Percentiles rank a stretch among this genome's conserved stretches.
Conservation (phyloP, 306 rosid genomes). For the Heteromeles arbutifolia region DNA sequence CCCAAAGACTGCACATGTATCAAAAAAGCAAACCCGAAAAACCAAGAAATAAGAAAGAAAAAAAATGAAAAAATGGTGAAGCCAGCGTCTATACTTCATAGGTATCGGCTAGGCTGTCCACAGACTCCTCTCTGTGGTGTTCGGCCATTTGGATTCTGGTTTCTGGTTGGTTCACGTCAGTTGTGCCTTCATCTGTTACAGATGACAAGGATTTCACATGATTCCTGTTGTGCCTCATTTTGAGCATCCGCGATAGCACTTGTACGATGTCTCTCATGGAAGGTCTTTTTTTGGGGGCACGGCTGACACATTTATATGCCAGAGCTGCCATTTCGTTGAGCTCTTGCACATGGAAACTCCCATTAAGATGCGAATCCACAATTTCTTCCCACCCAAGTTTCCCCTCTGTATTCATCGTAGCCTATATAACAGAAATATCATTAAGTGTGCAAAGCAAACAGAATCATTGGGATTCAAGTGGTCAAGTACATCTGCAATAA, state of each 20-base stretch:
- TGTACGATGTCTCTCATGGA: constrained; percentile 91
- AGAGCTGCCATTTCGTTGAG: constrained; percentile 82
- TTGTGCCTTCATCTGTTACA: constrained; percentile 52
- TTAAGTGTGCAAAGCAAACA: constrained; percentile 8
- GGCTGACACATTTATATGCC: constrained; percentile 78
- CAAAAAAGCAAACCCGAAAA: constrained; percentile 16
- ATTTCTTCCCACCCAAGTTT: constrained; percentile 98
- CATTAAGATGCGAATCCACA: constrained; percentile 68
- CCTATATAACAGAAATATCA: constrained; percentile 40
- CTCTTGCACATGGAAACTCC: constrained; percentile 63
- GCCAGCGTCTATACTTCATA: constrained; percentile 48
- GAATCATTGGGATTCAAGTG: background rate
- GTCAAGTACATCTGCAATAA: background rate
- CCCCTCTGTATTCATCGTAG: constrained; percentile 90
- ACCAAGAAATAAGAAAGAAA: background rate
- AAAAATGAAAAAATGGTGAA: constrained; percentile 22
- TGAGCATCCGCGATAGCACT: constrained; percentile 57
- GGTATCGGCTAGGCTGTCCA: constrained; percentile 66
- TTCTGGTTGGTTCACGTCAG: constrained; percentile 56
- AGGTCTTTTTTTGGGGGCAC: constrained; percentile 70
- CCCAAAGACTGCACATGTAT: constrained; percentile 17
- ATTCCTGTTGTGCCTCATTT: constrained; percentile 47
- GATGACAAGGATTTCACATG: constrained; percentile 53
- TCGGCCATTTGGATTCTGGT: constrained; percentile 29
- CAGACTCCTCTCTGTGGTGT: constrained; percentile 79